Conservation (phyloP, 176 grass and related monocot species). For the Carex parvula region DNA sequence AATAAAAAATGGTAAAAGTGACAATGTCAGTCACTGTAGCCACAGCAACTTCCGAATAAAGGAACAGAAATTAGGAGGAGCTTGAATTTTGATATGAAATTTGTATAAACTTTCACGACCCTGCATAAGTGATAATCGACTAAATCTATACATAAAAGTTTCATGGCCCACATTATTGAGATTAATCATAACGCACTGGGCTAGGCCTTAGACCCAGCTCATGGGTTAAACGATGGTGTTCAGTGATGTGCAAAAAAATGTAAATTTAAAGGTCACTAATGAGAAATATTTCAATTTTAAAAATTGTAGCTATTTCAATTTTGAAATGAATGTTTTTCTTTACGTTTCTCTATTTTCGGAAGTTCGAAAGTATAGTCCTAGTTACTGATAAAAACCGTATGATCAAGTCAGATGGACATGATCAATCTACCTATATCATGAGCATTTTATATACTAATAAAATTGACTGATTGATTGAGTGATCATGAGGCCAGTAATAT, state of each 20-base stretch:
- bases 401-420: background rate
- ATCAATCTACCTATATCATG: background rate
- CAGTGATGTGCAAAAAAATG: too few species aligned
- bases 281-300: too few species aligned
- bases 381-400: background rate
- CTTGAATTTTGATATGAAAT: background rate
- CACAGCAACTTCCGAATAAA: background rate
- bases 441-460: background rate
- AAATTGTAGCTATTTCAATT: too few species aligned
- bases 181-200: background rate
- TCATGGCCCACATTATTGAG: background rate
- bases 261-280: too few species aligned
- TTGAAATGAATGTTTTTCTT: too few species aligned
- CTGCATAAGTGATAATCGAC: background rate
- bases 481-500: background rate
- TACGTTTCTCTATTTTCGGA: too few species aligned
- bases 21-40: background rate
- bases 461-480: background rate
- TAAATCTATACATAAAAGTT: too few species aligned
- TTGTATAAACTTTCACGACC: background rate
- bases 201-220: background rate
- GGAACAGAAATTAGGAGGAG: background rate
- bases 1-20: constrained; percentile 15
- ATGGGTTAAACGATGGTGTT: background rate
- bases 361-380: too few species aligned